A percentile compares a stretch with the other conserved stretches of the same genome.
Evolutionary conservation across 2,329 filamentous ascomycete genomes (phyloP).

Genomic region (Epichloe aotearoae): DNA sequence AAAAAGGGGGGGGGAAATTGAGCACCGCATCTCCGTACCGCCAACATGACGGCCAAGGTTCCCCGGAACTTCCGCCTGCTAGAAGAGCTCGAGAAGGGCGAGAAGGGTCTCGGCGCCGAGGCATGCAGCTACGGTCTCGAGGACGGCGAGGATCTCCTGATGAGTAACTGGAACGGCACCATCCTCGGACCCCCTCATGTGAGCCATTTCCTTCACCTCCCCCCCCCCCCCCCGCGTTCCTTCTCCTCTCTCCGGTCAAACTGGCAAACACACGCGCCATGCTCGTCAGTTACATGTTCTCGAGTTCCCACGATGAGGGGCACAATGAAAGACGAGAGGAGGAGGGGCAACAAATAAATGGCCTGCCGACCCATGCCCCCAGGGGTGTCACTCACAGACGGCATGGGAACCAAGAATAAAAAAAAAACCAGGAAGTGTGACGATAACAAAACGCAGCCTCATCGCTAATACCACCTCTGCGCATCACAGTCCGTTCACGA

Average conservation of each 20-base stretch:
- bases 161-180: slow-evolving; percentile 98
- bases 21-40: not conserved
- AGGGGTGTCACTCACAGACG: no score
- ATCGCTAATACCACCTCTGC: slow-evolving; percentile 5
- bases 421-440: not conserved
- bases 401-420: not conserved
- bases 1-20: no score
- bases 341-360: no score
- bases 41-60: slow-evolving; percentile 42
- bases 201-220: not conserved
- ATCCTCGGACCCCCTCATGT: slow-evolving; percentile 95
- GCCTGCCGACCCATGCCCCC: no score
- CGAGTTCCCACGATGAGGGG: no score
- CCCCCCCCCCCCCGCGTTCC: no score
- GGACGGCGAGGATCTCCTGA: slow-evolving; percentile 84
- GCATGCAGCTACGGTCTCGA: slow-evolving; percentile 94
- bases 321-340: no score
- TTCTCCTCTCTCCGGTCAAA: not conserved
- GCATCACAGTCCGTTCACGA: slow-evolving; percentile 70
- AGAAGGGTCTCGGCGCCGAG: slow-evolving; percentile 93
- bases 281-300: no score
- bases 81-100: slow-evolving; percentile 96
- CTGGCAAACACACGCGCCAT: no score
- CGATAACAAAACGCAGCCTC: not conserved
- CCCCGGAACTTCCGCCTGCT: slow-evolving; percentile 93